Percentiles rank a stretch among this genome's conserved stretches.
phyloP scores from a whole-genome alignment of 805 yeast genomes.

The Ogataea paraovalis region DNA sequence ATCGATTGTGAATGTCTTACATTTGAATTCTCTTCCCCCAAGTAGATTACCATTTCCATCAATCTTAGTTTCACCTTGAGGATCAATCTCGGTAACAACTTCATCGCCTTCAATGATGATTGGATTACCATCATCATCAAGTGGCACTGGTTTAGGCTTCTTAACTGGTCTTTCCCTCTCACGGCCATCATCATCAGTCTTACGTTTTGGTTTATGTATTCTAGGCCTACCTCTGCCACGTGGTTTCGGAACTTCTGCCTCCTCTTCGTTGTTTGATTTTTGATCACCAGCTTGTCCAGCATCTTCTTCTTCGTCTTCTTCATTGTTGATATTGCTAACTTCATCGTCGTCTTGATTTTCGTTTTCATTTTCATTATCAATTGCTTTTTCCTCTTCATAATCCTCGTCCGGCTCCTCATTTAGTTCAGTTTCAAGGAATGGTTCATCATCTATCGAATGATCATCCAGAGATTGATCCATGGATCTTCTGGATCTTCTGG shows the following conservation, averaged over 20 bases:
- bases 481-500: slow-evolving; percentile 2
- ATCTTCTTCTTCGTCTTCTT: slow-evolving; percentile 17
- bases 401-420: slow-evolving; percentile 14
- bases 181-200: slow-evolving; percentile 24
- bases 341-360: slow-evolving; percentile 21
- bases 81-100: slow-evolving; percentile 70
- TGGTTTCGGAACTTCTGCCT: slow-evolving; percentile 20
- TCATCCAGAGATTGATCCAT: slow-evolving; percentile 13
- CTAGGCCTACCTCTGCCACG: slow-evolving; percentile 30
- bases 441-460: slow-evolving; percentile 10
- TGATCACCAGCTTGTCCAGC: slow-evolving; percentile 14
- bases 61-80: slow-evolving; percentile 73
- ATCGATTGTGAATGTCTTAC: slow-evolving; percentile 59
- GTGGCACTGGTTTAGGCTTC: slow-evolving; percentile 24
- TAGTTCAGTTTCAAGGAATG: background rate
- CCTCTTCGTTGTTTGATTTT: slow-evolving; percentile 27
- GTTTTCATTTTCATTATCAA: slow-evolving; percentile 11
- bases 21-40: slow-evolving; percentile 73
- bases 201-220: slow-evolving; percentile 19
- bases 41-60: slow-evolving; percentile 59
- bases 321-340: slow-evolving; percentile 22
- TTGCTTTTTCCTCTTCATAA: slow-evolving; percentile 19
- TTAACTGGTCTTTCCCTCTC: slow-evolving; percentile 27
- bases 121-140: slow-evolving; percentile 67
- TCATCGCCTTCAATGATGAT: slow-evolving; percentile 69